Conservation (phyloP, 2,329 filamentous ascomycete genomes). For the Fusarium sp. region DNA sequence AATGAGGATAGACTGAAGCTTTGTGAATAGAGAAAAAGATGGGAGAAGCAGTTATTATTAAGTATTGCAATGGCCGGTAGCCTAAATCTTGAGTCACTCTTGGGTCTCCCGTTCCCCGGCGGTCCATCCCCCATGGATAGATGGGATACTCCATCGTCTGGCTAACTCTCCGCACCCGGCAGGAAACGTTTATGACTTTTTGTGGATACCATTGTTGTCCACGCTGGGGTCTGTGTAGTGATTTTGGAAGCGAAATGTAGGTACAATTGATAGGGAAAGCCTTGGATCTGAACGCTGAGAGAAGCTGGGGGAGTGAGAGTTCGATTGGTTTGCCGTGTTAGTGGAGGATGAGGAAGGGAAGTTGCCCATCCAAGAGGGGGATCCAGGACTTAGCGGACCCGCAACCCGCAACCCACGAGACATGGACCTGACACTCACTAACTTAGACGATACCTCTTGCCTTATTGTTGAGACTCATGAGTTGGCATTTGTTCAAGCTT, state of each 20-base stretch:
- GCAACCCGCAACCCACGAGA: slow-evolving; percentile 31
- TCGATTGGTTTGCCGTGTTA: slow-evolving; percentile 7
- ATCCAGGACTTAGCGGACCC: slow-evolving; percentile 32
- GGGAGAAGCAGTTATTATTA: slow-evolving; percentile 45
- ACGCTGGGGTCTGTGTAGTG: slow-evolving; percentile 25
- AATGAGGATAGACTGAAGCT: slow-evolving; percentile 11
- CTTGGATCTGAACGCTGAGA: not conserved
- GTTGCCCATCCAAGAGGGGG: slow-evolving; percentile 1
- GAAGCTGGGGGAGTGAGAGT: slow-evolving; percentile 43
- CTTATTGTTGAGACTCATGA: slow-evolving; percentile 19
- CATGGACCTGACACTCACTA: not conserved
- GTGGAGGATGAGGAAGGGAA: slow-evolving; percentile 12
- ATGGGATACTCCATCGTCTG: slow-evolving; percentile 26
- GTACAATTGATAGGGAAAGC: slow-evolving; percentile 2
- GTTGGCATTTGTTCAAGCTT: not conserved
- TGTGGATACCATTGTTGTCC: not conserved
- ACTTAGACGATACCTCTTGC: slow-evolving; percentile 6
- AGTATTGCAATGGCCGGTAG: slow-evolving; percentile 45
- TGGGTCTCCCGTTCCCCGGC: slow-evolving; percentile 36
- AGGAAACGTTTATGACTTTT: slow-evolving; percentile 14
- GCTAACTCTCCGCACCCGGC: slow-evolving; percentile 33
- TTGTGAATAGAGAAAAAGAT: slow-evolving; percentile 7
- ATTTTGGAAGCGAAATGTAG: slow-evolving; percentile 6
- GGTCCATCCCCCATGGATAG: slow-evolving; percentile 34
- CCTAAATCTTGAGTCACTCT: slow-evolving; percentile 35